Base-by-base conservation (phyloP, 2,329 filamentous ascomycete genomes). In the Dendryphion nanum region DNA sequence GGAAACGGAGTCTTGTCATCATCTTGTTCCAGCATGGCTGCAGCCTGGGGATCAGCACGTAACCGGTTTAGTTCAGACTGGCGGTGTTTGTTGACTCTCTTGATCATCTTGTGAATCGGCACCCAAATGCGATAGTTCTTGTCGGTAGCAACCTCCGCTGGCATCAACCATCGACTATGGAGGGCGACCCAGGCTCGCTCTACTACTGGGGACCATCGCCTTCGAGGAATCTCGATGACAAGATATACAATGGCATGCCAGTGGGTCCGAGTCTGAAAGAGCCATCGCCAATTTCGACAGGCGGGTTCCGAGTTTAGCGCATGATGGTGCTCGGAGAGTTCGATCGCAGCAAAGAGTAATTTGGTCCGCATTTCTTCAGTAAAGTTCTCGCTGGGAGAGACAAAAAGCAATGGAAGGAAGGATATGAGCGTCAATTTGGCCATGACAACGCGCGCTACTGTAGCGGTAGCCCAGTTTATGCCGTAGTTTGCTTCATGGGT, bases 271-370 rank as follows among this genome's bases (percentile, higher is more conserved):
- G 42, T 48, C 26, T 52, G 49, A 26, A 46, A 50, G 3, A 47
- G 26, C 49, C 49, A 52, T 16, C 49, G 49, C 47, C 47, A 52
- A 18, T 45, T 38, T 18, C 45, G 37, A 33, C 35, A 46, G 17
- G 35, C 24, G 28, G 44, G 42, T 17, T 44, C 40, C 10, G 35
- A 30, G 24, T 52, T 52, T 3, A 52, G 38, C 10, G 38, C 37
- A 23, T 52, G 49, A 20, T 52, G 48, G 30, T 42, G 50, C 30
- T 80, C 77, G 29, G 77, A 75, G 1, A 79, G 66, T 44, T 79
- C 76, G 14, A 78, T 72, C 2, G 73, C 74, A 0, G 75, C 66
- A 29, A 73, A 63, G 3, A 79, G 70, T 0, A 80, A 58, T 20
- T 69, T 71, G 36, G 67, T 63, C 2, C 70, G 63, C 3, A 73